These are phyloP conservation scores for Cryptosporidium viatorum DNA, from an alignment of 169 alveolate genomes.

Conservation along the genomic window DNA sequence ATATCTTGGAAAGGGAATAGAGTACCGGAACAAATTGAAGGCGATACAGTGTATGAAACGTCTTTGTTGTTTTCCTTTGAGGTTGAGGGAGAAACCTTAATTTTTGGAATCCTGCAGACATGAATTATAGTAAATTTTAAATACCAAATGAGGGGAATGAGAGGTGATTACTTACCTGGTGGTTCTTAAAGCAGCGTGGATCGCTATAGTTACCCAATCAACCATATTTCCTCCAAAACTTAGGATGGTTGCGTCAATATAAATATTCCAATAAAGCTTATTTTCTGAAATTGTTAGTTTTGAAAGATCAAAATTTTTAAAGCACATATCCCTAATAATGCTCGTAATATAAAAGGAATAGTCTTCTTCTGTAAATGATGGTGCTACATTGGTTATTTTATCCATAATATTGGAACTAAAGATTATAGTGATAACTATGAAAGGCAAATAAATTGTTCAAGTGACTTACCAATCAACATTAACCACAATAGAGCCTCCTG, in stretches of 20 bases:
- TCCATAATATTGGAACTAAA: slow-evolving; percentile 21
- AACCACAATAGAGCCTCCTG: slow-evolving; percentile 33
- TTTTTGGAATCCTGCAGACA: slow-evolving; percentile 24
- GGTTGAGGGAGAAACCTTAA: not conserved
- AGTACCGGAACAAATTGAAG: slow-evolving; percentile 27
- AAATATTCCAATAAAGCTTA: slow-evolving; percentile 63
- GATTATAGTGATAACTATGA: not conserved
- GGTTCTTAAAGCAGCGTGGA: slow-evolving; percentile 61
- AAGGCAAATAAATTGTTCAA: not conserved
- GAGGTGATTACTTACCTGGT: slow-evolving; percentile 23
- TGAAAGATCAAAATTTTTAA: slow-evolving; percentile 25
- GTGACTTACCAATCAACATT: slow-evolving; percentile 70
- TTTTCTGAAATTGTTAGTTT: slow-evolving; percentile 22
- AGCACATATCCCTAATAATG: slow-evolving; percentile 51
- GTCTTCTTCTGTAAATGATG: slow-evolving; percentile 64
- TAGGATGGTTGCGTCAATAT: slow-evolving; percentile 36
- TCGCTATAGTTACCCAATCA: slow-evolving; percentile 51
- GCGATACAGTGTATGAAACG: slow-evolving; percentile 9
- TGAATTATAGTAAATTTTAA: not conserved
- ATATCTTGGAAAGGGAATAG: slow-evolving; percentile 36
- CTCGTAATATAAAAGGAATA: slow-evolving; percentile 34
- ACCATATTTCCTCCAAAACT: slow-evolving; percentile 56
- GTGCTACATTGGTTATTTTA: slow-evolving; percentile 16
- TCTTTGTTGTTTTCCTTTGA: not conserved
- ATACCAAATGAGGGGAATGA: not conserved